These are phyloP conservation scores for Metarhizium guizhouense DNA, from an alignment of 2,329 filamentous ascomycete genomes.

Conservation along the genomic window DNA sequence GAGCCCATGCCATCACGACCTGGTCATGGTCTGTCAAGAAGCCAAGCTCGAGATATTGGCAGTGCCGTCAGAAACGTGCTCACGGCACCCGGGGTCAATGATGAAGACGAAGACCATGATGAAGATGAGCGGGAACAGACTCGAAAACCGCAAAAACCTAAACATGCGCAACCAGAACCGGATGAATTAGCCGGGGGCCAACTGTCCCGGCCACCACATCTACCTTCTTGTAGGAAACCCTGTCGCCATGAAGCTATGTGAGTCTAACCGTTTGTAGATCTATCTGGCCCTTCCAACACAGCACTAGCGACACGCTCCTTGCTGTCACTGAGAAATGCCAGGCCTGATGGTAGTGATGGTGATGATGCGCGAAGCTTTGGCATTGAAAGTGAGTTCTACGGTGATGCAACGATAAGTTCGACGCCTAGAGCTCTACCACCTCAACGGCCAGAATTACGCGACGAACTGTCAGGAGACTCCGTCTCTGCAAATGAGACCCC, in stretches of 20 bases:
- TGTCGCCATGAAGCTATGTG: background rate
- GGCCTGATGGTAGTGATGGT: constrained; percentile 14
- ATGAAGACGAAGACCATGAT: constrained; percentile 8
- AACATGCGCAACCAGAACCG: constrained; percentile 9
- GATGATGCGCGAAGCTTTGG: constrained; percentile 27
- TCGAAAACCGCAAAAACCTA: background rate
- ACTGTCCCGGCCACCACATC: background rate
- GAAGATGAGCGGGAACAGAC: background rate
- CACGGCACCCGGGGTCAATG: constrained; percentile 6
- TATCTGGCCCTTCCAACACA: background rate
- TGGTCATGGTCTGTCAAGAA: constrained; percentile 6
- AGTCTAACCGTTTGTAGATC: constrained; percentile 3
- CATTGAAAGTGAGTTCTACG: constrained; percentile 26
- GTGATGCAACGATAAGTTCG: constrained; percentile 27
- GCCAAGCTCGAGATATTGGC: constrained; percentile 15
- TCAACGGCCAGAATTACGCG: background rate
- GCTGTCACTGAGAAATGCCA: background rate
- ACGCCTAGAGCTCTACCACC: constrained; percentile 11
- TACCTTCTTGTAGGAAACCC: constrained; percentile 4
- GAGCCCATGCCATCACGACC: constrained; percentile 21
- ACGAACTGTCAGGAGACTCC: background rate
- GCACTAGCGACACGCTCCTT: background rate
- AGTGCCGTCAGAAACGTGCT: constrained; percentile 21
- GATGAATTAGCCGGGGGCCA: constrained; percentile 12
- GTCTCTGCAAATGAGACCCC: background rate